Evolutionary conservation across 352 stramenopile genomes (phyloP).

Genomic region (Pythium apleroticum): DNA sequence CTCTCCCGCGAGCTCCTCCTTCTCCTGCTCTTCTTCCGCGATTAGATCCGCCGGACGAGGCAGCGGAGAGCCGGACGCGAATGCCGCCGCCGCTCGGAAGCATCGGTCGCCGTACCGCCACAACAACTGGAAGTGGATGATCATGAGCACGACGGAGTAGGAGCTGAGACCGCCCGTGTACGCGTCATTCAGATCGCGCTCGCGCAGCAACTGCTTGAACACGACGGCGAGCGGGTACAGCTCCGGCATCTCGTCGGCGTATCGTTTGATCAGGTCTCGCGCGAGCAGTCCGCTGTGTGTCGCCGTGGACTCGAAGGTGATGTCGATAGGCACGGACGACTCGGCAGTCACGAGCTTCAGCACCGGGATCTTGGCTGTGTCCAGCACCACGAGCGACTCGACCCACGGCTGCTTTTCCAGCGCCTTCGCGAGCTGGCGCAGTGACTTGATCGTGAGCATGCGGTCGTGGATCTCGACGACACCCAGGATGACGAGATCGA

Average conservation of each 20-base stretch:
- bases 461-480: constrained; percentile 69
- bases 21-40: constrained; percentile 20
- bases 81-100: constrained; percentile 25
- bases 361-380: constrained; percentile 83
- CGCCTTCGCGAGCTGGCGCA: constrained; percentile 54
- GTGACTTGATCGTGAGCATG: constrained; percentile 50
- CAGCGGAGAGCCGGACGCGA: constrained; percentile 24
- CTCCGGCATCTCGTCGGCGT: constrained; percentile 81
- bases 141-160: constrained; percentile 93
- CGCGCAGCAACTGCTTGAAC: constrained; percentile 89
- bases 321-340: constrained; percentile 81
- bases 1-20: constrained; percentile 1
- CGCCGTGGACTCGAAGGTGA: constrained; percentile 80
- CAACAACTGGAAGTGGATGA: constrained; percentile 84
- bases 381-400: constrained; percentile 76
- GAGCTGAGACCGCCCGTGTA: constrained; percentile 91
- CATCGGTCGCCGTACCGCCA: constrained; percentile 41
- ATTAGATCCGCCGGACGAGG: constrained; percentile 26
- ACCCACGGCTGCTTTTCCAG: constrained; percentile 74
- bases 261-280: constrained; percentile 82
- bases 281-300: constrained; percentile 83
- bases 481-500: constrained; percentile 79
- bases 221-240: constrained; percentile 89
- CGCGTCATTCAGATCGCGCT: constrained; percentile 89
- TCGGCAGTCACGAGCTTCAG: constrained; percentile 78